phyloP scores from a whole-genome alignment of 2,329 filamentous ascomycete genomes.

The Malbranchea cinnamomea region DNA sequence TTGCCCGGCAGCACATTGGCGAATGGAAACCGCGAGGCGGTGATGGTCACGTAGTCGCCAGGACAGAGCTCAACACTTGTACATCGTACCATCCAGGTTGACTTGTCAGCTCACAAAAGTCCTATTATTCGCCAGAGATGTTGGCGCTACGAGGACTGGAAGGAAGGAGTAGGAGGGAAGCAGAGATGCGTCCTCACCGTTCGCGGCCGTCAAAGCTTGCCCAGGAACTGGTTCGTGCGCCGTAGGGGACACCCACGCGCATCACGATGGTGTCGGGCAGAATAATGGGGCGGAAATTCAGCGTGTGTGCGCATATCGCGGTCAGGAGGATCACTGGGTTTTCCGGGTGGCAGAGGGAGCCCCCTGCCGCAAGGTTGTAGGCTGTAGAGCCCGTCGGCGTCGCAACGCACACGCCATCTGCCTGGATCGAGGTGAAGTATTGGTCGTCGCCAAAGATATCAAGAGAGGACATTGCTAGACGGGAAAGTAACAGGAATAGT shows the following conservation, averaged over 20 bases:
- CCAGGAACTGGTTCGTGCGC: slow-evolving; percentile 79
- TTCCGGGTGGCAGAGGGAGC: slow-evolving; percentile 84
- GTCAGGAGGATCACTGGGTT: slow-evolving; percentile 82
- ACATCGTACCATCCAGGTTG: neutral
- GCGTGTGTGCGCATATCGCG: slow-evolving; percentile 80
- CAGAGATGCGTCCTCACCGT: slow-evolving; percentile 30
- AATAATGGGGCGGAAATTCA: slow-evolving; percentile 84
- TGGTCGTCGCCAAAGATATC: slow-evolving; percentile 81
- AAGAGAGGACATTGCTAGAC: slow-evolving; percentile 71
- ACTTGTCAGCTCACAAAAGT: neutral
- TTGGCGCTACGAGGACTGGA: slow-evolving; percentile 1
- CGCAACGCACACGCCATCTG: slow-evolving; percentile 85
- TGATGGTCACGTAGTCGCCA: slow-evolving; percentile 39
- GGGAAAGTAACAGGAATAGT: too few relatives aligned
- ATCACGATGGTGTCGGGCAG: slow-evolving; percentile 95
- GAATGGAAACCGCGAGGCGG: slow-evolving; percentile 36
- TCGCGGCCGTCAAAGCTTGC: slow-evolving; percentile 95
- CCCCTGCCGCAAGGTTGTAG: slow-evolving; percentile 84
- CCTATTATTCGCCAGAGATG: too few relatives aligned
- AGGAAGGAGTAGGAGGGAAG: neutral
- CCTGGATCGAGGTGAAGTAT: slow-evolving; percentile 83
- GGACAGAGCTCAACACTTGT: slow-evolving; percentile 32
- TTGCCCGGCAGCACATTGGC: slow-evolving; percentile 33
- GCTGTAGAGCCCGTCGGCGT: slow-evolving; percentile 92
- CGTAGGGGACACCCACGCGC: slow-evolving; percentile 84